Evolutionary conservation across 305 asterid species (phyloP).

Genomic region (Plantago lanceolata): DNA sequence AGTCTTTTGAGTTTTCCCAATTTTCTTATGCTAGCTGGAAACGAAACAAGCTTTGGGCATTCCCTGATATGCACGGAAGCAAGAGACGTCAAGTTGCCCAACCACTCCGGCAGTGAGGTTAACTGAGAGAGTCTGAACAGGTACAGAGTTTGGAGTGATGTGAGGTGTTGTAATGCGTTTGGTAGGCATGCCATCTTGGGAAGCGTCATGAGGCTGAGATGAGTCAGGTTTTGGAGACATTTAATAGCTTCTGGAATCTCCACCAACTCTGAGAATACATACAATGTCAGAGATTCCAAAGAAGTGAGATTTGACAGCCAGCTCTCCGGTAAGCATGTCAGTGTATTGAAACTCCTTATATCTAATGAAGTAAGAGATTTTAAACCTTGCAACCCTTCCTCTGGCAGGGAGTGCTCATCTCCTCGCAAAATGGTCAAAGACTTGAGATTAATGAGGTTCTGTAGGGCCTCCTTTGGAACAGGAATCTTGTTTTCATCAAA

Average conservation of each 20-base stretch:
- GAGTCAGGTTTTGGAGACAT: background rate
- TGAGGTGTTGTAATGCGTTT: background rate
- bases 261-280: background rate
- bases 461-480: background rate
- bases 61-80: background rate
- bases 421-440: background rate
- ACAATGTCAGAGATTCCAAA: background rate
- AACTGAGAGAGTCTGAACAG: background rate
- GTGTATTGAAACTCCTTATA: background rate
- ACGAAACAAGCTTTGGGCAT: conserved; percentile 1
- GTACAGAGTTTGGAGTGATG: background rate
- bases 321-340: background rate
- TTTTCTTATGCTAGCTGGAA: background rate
- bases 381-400: background rate
- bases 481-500: background rate
- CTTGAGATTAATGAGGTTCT: conserved; percentile 5
- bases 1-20: background rate
- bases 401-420: conserved; percentile 1
- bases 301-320: conserved; percentile 13
- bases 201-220: background rate
- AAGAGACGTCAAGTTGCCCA: background rate
- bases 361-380: background rate
- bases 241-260: conserved; percentile 6
- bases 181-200: conserved; percentile 7
- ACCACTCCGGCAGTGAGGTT: conserved; percentile 5